A percentile compares a stretch with the other conserved stretches of the same genome.
phyloP scores from a whole-genome alignment of 192 early-diverging fungal species.

The Backusella psychrophila region DNA sequence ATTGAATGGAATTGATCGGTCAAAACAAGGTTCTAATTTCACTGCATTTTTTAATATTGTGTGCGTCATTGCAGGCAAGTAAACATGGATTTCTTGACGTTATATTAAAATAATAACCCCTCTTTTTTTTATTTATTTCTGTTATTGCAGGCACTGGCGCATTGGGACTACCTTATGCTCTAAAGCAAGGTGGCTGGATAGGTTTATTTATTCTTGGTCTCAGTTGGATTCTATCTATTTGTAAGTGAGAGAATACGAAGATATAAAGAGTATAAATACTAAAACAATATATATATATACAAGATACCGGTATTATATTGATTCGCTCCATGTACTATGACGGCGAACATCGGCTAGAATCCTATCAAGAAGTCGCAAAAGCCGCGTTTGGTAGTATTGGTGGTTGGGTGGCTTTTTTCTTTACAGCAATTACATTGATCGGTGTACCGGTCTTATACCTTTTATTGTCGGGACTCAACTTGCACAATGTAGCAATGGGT shows the following conservation, averaged over 20 bases:
- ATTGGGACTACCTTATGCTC: constrained; percentile 80
- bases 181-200: constrained; percentile 75
- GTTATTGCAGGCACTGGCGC: constrained; percentile 78
- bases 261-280: neutral
- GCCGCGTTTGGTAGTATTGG: constrained; percentile 73
- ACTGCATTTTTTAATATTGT: constrained; percentile 51
- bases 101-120: neutral
- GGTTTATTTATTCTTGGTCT: constrained; percentile 46
- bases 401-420: constrained; percentile 58
- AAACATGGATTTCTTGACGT: neutral
- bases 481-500: constrained; percentile 55
- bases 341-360: constrained; percentile 58
- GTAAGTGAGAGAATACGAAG: constrained; percentile 13
- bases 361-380: constrained; percentile 67
- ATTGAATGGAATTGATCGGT: neutral
- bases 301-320: constrained; percentile 65
- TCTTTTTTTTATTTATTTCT: constrained; percentile 35
- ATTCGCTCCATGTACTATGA: constrained; percentile 78
- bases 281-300: constrained; percentile 12
- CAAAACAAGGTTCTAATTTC: constrained; percentile 14
- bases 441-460: constrained; percentile 72
- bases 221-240: constrained; percentile 38
- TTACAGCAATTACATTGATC: constrained; percentile 61
- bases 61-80: constrained; percentile 69
- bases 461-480: constrained; percentile 72